These are phyloP conservation scores for Plasmodium gallinaceum DNA, from an alignment of 169 alveolate genomes.

Conservation along the genomic window DNA sequence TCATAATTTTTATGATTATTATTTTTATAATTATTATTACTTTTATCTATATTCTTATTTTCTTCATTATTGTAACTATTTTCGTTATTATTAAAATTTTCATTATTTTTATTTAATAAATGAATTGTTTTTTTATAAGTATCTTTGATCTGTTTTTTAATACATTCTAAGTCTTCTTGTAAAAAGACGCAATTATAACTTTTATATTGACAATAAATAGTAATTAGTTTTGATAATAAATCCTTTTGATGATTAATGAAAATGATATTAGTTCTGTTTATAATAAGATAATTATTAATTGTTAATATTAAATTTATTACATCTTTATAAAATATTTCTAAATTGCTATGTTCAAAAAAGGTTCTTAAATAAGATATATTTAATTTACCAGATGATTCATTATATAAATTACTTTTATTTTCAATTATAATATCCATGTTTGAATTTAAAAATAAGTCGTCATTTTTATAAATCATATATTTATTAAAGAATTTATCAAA, in stretches of 20 bases:
- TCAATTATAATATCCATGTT: slow-evolving; percentile 1
- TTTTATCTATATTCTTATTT: background rate
- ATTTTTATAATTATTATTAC: background rate
- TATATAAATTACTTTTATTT: slow-evolving; percentile 6
- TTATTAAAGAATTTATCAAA: slow-evolving; percentile 17
- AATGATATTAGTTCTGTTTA: slow-evolving; percentile 35
- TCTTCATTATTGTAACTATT: background rate
- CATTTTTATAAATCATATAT: background rate
- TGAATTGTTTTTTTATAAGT: background rate
- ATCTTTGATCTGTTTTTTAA: background rate
- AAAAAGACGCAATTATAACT: background rate
- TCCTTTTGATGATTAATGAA: slow-evolving; percentile 34
- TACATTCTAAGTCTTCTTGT: background rate
- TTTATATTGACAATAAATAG: slow-evolving; percentile 32
- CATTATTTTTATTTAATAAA: background rate
- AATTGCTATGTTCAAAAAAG: slow-evolving; percentile 7
- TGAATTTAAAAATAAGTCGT: slow-evolving; percentile 7
- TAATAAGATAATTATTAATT: slow-evolving; percentile 26
- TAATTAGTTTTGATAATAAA: slow-evolving; percentile 5
- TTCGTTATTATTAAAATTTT: background rate
- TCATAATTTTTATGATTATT: no score
- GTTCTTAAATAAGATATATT: background rate
- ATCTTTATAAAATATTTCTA: slow-evolving; percentile 12
- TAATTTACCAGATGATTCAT: background rate
- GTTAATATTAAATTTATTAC: slow-evolving; percentile 5